Percentiles rank a stretch among this genome's conserved stretches.
These are phyloP conservation scores for Paraleonurus japonicus DNA, from an alignment of 257 asterid genomes.

Conservation along the genomic window DNA sequence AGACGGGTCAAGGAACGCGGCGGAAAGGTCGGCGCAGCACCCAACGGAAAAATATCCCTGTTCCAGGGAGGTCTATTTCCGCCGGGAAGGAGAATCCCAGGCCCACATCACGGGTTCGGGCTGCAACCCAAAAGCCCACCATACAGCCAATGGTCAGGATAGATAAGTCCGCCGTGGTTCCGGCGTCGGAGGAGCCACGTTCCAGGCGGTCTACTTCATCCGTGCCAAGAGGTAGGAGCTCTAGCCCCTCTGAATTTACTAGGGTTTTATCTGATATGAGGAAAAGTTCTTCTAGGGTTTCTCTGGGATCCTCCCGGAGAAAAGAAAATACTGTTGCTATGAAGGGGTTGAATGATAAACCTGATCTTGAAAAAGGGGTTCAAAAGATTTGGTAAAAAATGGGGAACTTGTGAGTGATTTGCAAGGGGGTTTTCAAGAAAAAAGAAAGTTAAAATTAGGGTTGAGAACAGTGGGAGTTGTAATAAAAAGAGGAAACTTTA, in stretches of 20 bases:
- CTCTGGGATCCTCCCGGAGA: slow-evolving; percentile 36
- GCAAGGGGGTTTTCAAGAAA: slow-evolving; percentile 2
- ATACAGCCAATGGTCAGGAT: slow-evolving; percentile 58
- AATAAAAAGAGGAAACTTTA: slow-evolving; percentile 32
- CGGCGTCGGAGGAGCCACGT: slow-evolving; percentile 43
- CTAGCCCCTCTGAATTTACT: slow-evolving; percentile 70
- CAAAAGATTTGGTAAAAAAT: slow-evolving; percentile 24
- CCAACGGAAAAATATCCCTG: slow-evolving; percentile 45
- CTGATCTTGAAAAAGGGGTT: slow-evolving; percentile 28
- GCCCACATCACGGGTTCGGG: slow-evolving; percentile 52
- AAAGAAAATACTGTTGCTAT: slow-evolving; percentile 28
- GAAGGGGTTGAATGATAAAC: slow-evolving; percentile 27
- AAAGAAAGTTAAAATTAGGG: slow-evolving; percentile 22
- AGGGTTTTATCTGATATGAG: slow-evolving; percentile 50
- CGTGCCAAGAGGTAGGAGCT: slow-evolving; percentile 87
- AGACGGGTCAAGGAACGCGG: slow-evolving; percentile 68
- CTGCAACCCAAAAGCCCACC: slow-evolving; percentile 58
- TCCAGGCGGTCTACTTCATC: slow-evolving; percentile 59
- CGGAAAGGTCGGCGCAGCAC: slow-evolving; percentile 28
- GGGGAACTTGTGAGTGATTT: slow-evolving; percentile 21
- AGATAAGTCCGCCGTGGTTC: slow-evolving; percentile 45
- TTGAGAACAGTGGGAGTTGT: slow-evolving; percentile 8
- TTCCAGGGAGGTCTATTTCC: slow-evolving; percentile 42
- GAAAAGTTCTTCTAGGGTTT: slow-evolving; percentile 42
- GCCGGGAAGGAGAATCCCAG: slow-evolving; percentile 72